A percentile compares a stretch with the other conserved stretches of the same genome.
These are phyloP conservation scores for Ophiocordyceps robertsii DNA, from an alignment of 2,329 filamentous ascomycete species.

Conservation along the genomic window DNA sequence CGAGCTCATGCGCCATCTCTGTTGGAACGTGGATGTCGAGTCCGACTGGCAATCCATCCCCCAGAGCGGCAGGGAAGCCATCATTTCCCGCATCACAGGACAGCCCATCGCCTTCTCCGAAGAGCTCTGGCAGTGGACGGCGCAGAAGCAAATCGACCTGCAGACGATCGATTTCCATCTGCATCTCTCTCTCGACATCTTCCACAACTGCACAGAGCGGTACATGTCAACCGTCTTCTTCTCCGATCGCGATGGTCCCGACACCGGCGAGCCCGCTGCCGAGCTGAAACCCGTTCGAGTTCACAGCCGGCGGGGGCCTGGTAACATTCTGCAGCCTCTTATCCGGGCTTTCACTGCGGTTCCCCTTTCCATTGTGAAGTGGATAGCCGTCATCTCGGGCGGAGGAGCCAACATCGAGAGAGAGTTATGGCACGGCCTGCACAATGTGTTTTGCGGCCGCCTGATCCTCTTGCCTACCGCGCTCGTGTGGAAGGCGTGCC, in stretches of 20 bases:
- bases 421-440: conserved; percentile 20
- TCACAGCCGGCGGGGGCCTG: not conserved
- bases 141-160: conserved; percentile 10
- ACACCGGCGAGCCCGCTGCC: conserved; percentile 3
- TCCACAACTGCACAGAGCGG: conserved; percentile 5
- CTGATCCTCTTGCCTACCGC: conserved; percentile 12
- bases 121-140: conserved; percentile 13
- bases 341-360: conserved; percentile 8
- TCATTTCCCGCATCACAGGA: conserved; percentile 16
- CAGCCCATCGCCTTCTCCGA: conserved; percentile 8
- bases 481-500: conserved; percentile 17
- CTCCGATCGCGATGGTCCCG: not conserved
- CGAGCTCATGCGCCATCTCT: conserved; percentile 19
- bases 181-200: conserved; percentile 7
- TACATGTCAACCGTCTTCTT: conserved; percentile 1
- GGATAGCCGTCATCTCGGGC: conserved; percentile 19
- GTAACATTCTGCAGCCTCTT: conserved; percentile 4
- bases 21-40: conserved; percentile 17
- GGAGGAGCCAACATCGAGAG: conserved; percentile 20
- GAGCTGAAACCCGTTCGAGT: conserved; percentile 1
- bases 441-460: conserved; percentile 10
- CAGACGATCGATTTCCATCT: conserved; percentile 15
- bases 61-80: conserved; percentile 13
- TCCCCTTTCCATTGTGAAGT: conserved; percentile 15
- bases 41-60: conserved; percentile 17